Evolutionary conservation across 2,329 filamentous ascomycete genomes (phyloP).

Genomic region (Sporothrix brasiliensis): DNA sequence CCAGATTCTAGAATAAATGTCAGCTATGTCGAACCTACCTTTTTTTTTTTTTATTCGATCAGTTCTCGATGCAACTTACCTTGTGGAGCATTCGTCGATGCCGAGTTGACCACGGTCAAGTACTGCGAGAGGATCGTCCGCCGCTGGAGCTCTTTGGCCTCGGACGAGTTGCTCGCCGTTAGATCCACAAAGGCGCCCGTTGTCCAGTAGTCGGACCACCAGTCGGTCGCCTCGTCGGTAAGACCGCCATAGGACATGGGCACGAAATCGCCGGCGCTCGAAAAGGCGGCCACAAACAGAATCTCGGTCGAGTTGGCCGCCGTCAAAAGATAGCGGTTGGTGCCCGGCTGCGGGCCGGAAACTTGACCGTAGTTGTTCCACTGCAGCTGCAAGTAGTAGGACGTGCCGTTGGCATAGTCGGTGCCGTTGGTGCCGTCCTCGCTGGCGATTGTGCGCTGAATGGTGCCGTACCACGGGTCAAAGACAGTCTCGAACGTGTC

Average conservation of each 20-base stretch:
- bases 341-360: slow-evolving; percentile 21
- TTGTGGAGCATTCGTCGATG: slow-evolving; percentile 53
- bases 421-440: slow-evolving; percentile 42
- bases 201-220: slow-evolving; percentile 57
- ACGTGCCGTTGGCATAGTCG: slow-evolving; percentile 37
- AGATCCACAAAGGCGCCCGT: slow-evolving; percentile 57
- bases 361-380: slow-evolving; percentile 30
- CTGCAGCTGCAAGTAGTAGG: slow-evolving; percentile 44
- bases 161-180: slow-evolving; percentile 46
- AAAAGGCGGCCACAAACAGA: slow-evolving; percentile 43
- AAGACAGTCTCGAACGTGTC: slow-evolving; percentile 46
- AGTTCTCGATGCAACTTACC: slow-evolving; percentile 38
- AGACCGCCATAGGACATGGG: slow-evolving; percentile 40
- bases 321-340: slow-evolving; percentile 47
- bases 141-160: slow-evolving; percentile 51
- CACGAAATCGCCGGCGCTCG: slow-evolving; percentile 37
- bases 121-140: slow-evolving; percentile 58
- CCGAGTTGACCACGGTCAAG: slow-evolving; percentile 56
- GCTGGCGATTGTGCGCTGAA: slow-evolving; percentile 50
- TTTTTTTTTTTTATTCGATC: slow-evolving; percentile 36
- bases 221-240: slow-evolving; percentile 43
- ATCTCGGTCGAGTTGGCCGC: slow-evolving; percentile 38
- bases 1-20: slow-evolving; percentile 24
- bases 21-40: background rate
- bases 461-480: slow-evolving; percentile 43